Base-by-base conservation (phyloP, 2,329 filamentous ascomycete species). In the Aspergillus sp. region DNA sequence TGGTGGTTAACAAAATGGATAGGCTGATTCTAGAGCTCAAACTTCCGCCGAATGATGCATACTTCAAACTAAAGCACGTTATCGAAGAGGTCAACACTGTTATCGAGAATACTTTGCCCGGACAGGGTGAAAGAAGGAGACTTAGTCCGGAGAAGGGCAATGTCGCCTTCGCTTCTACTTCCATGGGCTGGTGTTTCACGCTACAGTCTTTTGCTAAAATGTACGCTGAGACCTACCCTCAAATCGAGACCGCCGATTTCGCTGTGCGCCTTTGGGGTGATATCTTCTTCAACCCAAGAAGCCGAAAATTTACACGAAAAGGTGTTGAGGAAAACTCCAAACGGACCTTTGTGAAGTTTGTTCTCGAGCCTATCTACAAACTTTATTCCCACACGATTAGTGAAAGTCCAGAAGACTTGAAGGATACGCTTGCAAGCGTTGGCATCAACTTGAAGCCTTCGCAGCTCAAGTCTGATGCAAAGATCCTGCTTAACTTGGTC, bases 11-110 rank as follows among this genome's bases (percentile, higher is more conserved):
- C 77, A 98, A 98, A 73, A 86, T 98, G 82, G 93, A 98, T 59
- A 83, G 93, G 26, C 72, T 98, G 47, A 95, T 98, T 49, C 70
- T 98, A 37, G 93, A 98, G 69, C 75, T 98, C 40, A 95, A 95
- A 66, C 77, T 98, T 10, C 93, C 93, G 2, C 93, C 93, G 2
- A 88, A 84, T 52, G 93, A 98, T 63, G 93, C 93, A 9, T 98
- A 98, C 71, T 97, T 96, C 77, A 98, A 98, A 75, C 76, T 98
- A 43, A 97, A 96, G 71, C 90, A 97, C 65, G 90, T 96, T n/a
- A 82, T 98, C 42, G 93, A 98, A 67, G 89, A 97, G 68, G 90
- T 98, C 67, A 98, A 98, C 69, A 95, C 89, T 1, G 75, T 93
- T 54, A 97, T 98, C 58, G 88, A 95, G 62, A 90, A 87, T 62